Evolutionary conservation across 2,329 filamentous ascomycete species (phyloP), one percentile per base, ranked within the genome.

Genomic region (Niveomyces coronatus): DNA sequence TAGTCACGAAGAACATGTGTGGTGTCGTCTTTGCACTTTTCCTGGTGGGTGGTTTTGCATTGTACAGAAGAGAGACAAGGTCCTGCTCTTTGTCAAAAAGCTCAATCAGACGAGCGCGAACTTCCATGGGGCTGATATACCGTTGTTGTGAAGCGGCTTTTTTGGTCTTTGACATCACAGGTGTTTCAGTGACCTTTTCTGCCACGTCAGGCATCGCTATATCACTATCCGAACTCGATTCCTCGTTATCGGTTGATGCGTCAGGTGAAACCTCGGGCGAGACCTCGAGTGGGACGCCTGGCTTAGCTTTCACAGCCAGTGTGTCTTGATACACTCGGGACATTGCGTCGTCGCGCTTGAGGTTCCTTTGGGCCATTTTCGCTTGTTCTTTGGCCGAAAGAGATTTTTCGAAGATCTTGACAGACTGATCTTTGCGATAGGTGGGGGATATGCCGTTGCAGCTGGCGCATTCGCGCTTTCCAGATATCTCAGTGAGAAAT

Each of bases 1-100:
- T 81, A 40, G 83, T 79, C 40, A 96, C 69, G 62, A 98, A 98
- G 63, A 98, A 96, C 79, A 96, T 94, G 48, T 94, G 84, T 2
- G 85, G 76, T 3, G 67, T 77, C n/a, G 86, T 66, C 14, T 64
- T 64, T 6, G 62, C 61, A 26, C 68, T 62, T 40, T 70, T 74
- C 54, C 75, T 79, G 4, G 70, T 65, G 8, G 59, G 57, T 4
- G 81, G 76, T 41, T 82, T 79, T 14, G 85, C 82, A 53, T 79
- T 82, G 62, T 95, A 98, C 4, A 98, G 65, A n/a, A 95, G 68
- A 13, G 78, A 71, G 30, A 98, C 58, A 22, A 98, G 70, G 30
- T 94, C 86, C 45, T 82, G 75, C 54, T 98, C 91, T 44, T 86
- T 84, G 46, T 86, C 74, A 54, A 98, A 96, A 1, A 98, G 70